Evolutionary conservation across 306 rosid species (phyloP).

Genomic region (cucumber (Cucumis sativus)): Cucumber_9930_V3 NC_026657.2:32696501-32697000

Average conservation of each 20-base stretch:
- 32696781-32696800: not conserved
- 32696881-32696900: not conserved
- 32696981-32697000: not conserved
- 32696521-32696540: not conserved
- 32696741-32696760: slow-evolving; percentile 30
- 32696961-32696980: not conserved
- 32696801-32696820: not conserved
- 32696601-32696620: slow-evolving; percentile 43
- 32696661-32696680: slow-evolving; percentile 7
- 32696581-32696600: slow-evolving; percentile 91
- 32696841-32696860: not conserved
- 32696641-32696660: not conserved
- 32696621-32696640: slow-evolving; percentile 2
- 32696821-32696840: not conserved
- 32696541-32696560: slow-evolving; percentile 35
- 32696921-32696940: not conserved
- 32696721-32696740: slow-evolving; percentile 51
- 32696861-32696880: not conserved
- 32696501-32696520: not conserved
- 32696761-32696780: not conserved
- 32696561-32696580: slow-evolving; percentile 67
- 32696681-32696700: slow-evolving; percentile 60
- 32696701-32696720: slow-evolving; percentile 54
- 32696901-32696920: not conserved
- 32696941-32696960: not conserved